Base-by-base conservation (phyloP, 1,284 basidiomycete species). In the Kwoniella shivajii region DNA sequence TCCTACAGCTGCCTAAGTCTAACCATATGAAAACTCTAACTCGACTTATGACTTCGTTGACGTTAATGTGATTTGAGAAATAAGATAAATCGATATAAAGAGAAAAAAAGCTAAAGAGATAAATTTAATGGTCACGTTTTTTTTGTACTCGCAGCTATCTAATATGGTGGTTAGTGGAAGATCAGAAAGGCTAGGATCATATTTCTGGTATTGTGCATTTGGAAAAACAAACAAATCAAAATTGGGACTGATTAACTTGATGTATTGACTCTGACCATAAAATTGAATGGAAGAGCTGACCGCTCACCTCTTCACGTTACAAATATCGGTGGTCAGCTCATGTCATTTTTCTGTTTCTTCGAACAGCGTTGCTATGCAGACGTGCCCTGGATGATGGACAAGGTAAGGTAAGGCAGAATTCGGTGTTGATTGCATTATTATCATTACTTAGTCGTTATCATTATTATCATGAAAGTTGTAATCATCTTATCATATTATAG, bases 1-100 rank as follows among this genome's bases (percentile, higher is more conserved):
- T 24, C 55, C 61, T 43, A 38, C 44, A 43, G 56, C 57, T 43
- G 60, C 66, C 44, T 64, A 58, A 51, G 16, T 44, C 24, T 24
- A 29, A 26, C n/a, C 41, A 24, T 20, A 24, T 26, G 27, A 29
- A 20, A 13, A 7, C 33, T 47, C 45, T 47, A 24, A 47, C 45
- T 16, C 26, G 16, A 20, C 11, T 1, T 39, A 7, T 43, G n/a
- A 47, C 27, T 30, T 34, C 31, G 22, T 7, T 33, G 22, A 24
- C 26, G 43, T 26, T 27, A 30, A 38, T 27, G 18, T 38, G 34
- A 13, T 33, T n/a, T n/a, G n/a, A n/a, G n/a, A n/a, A n/a, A n/a
- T n/a, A n/a, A n/a, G n/a, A n/a, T n/a, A n/a, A n/a, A n/a, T n/a
- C n/a, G n/a, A n/a, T n/a, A n/a, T n/a, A n/a, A n/a, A n/a, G n/a